Conservation (phyloP, 495 filamentous ascomycete genomes). For the Tetracladium marchalianum region DNA sequence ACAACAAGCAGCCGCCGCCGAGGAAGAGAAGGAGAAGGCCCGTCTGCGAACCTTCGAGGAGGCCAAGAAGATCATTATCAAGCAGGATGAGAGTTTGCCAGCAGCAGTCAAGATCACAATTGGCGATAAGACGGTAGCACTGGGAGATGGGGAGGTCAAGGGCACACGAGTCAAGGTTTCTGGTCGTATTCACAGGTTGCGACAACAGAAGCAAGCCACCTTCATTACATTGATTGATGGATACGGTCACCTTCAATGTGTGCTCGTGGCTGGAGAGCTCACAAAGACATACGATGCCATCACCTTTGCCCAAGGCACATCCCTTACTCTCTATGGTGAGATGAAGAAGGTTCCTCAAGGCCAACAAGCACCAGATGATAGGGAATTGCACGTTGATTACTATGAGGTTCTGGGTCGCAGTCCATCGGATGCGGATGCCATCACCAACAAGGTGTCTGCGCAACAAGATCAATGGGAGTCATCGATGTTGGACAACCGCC, state of each 20-base stretch:
- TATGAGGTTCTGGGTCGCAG: slow-evolving; percentile 78
- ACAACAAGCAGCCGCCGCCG: slow-evolving; percentile 53
- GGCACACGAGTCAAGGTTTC: slow-evolving; percentile 75
- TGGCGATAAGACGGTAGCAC: slow-evolving; percentile 55
- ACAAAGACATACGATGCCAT: slow-evolving; percentile 89
- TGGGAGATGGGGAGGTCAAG: slow-evolving; percentile 51
- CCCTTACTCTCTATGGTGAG: slow-evolving; percentile 79
- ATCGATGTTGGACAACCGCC: slow-evolving; percentile 79
- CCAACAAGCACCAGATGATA: slow-evolving; percentile 71
- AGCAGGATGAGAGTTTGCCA: slow-evolving; percentile 72
- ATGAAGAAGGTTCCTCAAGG: slow-evolving; percentile 75
- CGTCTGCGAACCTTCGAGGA: slow-evolving; percentile 58
- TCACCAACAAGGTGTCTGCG: slow-evolving; percentile 79
- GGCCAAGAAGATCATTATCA: slow-evolving; percentile 73
- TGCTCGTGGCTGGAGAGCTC: slow-evolving; percentile 67
- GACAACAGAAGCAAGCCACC: slow-evolving; percentile 75
- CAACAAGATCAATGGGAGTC: slow-evolving; percentile 62
- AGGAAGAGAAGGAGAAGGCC: slow-evolving; percentile 64
- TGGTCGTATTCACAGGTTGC: slow-evolving; percentile 77
- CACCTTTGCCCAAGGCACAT: slow-evolving; percentile 80
- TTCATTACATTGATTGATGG: slow-evolving; percentile 87
- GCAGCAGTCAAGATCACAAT: slow-evolving; percentile 67
- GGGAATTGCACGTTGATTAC: slow-evolving; percentile 92
- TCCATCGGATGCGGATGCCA: slow-evolving; percentile 83
- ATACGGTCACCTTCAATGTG: slow-evolving; percentile 81